These are phyloP conservation scores for Candida nonsorbophila DNA, from an alignment of 805 yeast genomes.

Conservation along the genomic window DNA sequence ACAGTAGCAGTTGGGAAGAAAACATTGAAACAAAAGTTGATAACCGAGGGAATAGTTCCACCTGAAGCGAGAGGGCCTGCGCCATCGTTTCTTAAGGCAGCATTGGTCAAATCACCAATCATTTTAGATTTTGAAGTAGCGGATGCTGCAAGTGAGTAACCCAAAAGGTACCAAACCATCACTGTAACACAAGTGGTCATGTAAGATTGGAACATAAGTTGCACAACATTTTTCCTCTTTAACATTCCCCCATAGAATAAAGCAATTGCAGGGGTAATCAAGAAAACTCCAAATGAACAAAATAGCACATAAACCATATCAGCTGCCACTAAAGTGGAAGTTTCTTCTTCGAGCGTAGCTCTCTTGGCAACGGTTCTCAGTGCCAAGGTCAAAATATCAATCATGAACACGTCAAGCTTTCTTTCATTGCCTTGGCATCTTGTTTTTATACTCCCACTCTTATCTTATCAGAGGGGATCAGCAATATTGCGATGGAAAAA, in stretches of 20 bases:
- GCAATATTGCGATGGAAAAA: no score
- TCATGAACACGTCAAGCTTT: no score
- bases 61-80: slow-evolving; percentile 40
- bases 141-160: slow-evolving; percentile 40
- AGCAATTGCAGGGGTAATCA: slow-evolving; percentile 44
- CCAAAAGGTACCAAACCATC: slow-evolving; percentile 41
- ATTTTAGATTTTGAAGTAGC: slow-evolving; percentile 20
- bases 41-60: slow-evolving; percentile 44
- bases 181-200: slow-evolving; percentile 35
- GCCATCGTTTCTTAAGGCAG: slow-evolving; percentile 33
- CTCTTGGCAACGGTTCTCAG: no score
- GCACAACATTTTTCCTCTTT: slow-evolving; percentile 38
- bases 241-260: slow-evolving; percentile 41
- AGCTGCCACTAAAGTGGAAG: slow-evolving; percentile 30
- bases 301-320: slow-evolving; percentile 48
- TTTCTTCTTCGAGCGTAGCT: slow-evolving; percentile 35
- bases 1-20: slow-evolving; percentile 46
- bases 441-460: no score
- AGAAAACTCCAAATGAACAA: slow-evolving; percentile 44
- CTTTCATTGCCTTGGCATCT: no score
- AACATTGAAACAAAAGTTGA: slow-evolving; percentile 38
- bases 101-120: slow-evolving; percentile 32
- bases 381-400: no score
- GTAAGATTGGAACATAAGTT: slow-evolving; percentile 39
- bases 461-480: no score